Base-by-base conservation (phyloP, 1,284 basidiomycete genomes). In the Sparassis latifolia region DNA sequence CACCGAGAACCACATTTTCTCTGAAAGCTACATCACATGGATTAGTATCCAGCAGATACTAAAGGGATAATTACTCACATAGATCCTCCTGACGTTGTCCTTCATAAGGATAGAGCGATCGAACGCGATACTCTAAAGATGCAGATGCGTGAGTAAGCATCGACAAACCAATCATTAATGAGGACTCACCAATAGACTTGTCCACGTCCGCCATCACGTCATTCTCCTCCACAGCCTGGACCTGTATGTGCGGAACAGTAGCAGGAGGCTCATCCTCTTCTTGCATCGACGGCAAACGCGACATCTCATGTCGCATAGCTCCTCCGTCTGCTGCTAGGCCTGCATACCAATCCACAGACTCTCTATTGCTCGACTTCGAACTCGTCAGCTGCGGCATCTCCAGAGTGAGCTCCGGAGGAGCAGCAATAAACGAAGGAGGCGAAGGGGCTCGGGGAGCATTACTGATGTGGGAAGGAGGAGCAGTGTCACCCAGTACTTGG, bases 341-440 rank as follows among this genome's bases (percentile, higher is more conserved):
- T 50, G 84, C 79, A 64, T 92, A 91, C 95, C 95, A 97, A 63
- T 93, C 94, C 7, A 97, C 88, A 30, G 85, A 89, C 66, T 94
- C 88, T 54, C 88, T 78, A 62, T 91, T 83, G 47, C 69, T 78
- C 51, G 65, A 59, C 47, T 56, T 49, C 50, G 66, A 54, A 42
- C 60, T 60, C 43, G 54, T 43, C 42, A 60, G 61, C 64, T 74
- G 68, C 33, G 44, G 48, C 44, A 54, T 47, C 47, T 39, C 51
- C 9, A 55, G 52, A 7, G 56, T 56, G 50, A 51, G 56, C 39
- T 56, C 48, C 3, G 55, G 49, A 6, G 49, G 35, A 2, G 52
- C 32, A 27, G 52, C 51, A n/a, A 55, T 50, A n/a, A 57, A 61
- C 33, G 62, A 58, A 28, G 64, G 60, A 33, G 76, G 76, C 32